Evolutionary conservation across 1,284 basidiomycete genomes (phyloP).

Genomic region (Microstroma glucosiphilum): DNA sequence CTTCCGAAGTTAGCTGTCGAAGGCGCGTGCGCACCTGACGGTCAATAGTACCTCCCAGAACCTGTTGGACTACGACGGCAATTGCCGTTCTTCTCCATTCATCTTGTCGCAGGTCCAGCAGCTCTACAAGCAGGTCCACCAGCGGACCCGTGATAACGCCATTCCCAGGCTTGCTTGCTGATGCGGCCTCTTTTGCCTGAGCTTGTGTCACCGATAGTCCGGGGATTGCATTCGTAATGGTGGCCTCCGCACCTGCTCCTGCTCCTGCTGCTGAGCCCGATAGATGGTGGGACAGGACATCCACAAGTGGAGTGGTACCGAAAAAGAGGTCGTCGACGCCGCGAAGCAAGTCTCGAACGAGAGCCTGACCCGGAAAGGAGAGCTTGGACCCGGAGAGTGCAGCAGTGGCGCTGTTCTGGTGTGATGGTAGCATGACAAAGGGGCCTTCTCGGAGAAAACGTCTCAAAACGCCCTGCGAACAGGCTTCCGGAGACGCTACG

Average conservation of each 20-base stretch:
- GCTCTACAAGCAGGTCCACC: background rate
- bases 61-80: background rate
- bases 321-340: background rate
- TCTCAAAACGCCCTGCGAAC: background rate
- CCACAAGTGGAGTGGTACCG: background rate
- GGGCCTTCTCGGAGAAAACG: background rate
- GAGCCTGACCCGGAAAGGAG: background rate
- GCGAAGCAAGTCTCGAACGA: background rate
- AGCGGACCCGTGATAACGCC: background rate
- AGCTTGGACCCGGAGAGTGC: background rate
- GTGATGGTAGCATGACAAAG: background rate
- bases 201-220: background rate
- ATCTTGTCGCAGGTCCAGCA: background rate
- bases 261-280: background rate
- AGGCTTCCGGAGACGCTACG: background rate
- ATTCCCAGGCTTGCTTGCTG: background rate
- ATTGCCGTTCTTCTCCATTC: background rate
- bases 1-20: background rate
- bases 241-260: background rate
- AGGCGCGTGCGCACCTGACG: background rate
- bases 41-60: slow-evolving; percentile 1
- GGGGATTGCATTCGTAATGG: background rate
- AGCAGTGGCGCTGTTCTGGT: too few species aligned
- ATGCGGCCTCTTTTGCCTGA: background rate
- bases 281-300: background rate